A percentile compares a stretch with the other conserved stretches of the same genome.
Evolutionary conservation across 139 green algal genomes (phyloP).

Genomic region (Dunaliella primolecta): DNA sequence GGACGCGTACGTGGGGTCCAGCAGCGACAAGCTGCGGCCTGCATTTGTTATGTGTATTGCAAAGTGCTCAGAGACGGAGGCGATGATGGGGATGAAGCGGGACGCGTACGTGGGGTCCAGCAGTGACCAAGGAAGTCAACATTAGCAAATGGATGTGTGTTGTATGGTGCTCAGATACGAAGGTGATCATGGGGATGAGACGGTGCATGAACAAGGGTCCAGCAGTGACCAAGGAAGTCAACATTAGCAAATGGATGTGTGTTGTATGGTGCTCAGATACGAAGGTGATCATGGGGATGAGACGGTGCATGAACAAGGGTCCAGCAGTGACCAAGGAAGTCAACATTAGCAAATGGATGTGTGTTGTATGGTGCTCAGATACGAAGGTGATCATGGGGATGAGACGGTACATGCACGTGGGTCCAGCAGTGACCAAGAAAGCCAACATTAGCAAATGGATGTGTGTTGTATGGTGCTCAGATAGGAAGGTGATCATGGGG

Average conservation of each 20-base stretch:
- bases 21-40: conserved; percentile 82
- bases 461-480: too few relatives aligned
- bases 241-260: too few relatives aligned
- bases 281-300: conserved; percentile 96
- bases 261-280: conserved; percentile 84
- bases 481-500: too few relatives aligned
- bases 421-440: conserved; percentile 90
- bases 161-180: conserved; percentile 85
- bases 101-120: conserved; percentile 95
- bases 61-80: conserved; percentile 87
- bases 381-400: conserved; percentile 96
- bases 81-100: conserved; percentile 98
- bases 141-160: too few relatives aligned
- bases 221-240: too few relatives aligned
- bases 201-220: conserved; percentile 92
- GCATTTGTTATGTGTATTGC: neutral
- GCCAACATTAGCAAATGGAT: too few relatives aligned
- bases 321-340: conserved; percentile 87
- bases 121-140: too few relatives aligned
- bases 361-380: conserved; percentile 73
- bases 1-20: conserved; percentile 94
- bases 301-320: conserved; percentile 93
- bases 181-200: conserved; percentile 97
- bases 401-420: conserved; percentile 92
- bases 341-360: too few relatives aligned